These are phyloP conservation scores for Striga asiatica DNA, from an alignment of 257 asterid species.

Conservation along the genomic window DNA sequence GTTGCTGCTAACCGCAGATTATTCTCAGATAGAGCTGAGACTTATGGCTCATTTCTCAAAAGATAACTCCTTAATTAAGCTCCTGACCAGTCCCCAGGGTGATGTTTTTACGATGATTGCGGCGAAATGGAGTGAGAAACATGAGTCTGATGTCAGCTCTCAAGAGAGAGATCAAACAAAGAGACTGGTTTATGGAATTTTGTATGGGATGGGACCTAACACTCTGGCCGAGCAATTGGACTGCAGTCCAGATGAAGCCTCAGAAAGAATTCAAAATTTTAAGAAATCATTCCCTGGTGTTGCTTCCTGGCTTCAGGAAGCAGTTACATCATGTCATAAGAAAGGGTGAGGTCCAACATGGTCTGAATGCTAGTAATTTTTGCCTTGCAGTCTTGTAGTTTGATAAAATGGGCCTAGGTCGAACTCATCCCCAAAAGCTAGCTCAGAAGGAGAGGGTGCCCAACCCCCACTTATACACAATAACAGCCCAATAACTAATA, in stretches of 20 bases:
- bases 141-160: slow-evolving; percentile 50
- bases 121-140: slow-evolving; percentile 76
- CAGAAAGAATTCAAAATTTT: slow-evolving; percentile 66
- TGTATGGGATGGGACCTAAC: slow-evolving; percentile 85
- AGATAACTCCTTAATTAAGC: slow-evolving; percentile 59
- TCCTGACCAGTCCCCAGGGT: slow-evolving; percentile 49
- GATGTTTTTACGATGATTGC: slow-evolving; percentile 90
- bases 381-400: slow-evolving; percentile 1
- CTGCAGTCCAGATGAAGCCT: slow-evolving; percentile 71
- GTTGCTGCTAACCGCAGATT: slow-evolving; percentile 86
- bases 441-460: no score
- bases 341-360: slow-evolving; percentile 55
- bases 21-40: slow-evolving; percentile 93
- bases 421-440: no score
- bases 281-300: slow-evolving; percentile 81
- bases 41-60: slow-evolving; percentile 96
- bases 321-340: slow-evolving; percentile 58
- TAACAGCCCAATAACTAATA: no score
- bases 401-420: no score
- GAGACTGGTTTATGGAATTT: slow-evolving; percentile 81
- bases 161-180: slow-evolving; percentile 86
- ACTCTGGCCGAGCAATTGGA: slow-evolving; percentile 74
- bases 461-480: no score
- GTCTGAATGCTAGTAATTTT: slow-evolving; percentile 11
- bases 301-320: slow-evolving; percentile 90